A percentile compares a stretch with the other conserved stretches of the same genome.
Evolutionary conservation across 225 moss, liverwort and hornwort species (phyloP).

Genomic region (Pleurozium schreberi): DNA sequence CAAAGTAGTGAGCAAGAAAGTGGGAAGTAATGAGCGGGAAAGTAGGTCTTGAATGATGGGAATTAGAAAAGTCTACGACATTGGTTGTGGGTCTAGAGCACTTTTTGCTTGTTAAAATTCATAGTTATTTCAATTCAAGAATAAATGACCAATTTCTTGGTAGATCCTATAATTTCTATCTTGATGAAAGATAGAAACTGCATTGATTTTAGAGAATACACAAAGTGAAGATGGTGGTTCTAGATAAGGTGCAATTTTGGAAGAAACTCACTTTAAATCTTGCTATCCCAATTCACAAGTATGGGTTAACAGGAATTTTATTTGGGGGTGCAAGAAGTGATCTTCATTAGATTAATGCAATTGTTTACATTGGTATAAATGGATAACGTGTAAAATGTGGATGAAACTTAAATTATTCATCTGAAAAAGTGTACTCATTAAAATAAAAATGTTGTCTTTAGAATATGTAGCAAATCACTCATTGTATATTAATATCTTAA

Average conservation of each 20-base stretch:
- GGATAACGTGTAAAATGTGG: not conserved
- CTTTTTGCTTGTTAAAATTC: no score
- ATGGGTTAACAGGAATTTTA: not conserved
- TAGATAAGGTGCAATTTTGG: not conserved
- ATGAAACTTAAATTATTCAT: not conserved
- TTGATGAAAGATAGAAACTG: no score
- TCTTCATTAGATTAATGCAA: not conserved
- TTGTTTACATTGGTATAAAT: not conserved
- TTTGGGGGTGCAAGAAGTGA: accelerated
- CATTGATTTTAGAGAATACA: not conserved
- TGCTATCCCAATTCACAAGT: accelerated
- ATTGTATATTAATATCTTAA: not conserved
- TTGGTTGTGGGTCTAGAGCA: no score
- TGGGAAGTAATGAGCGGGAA: no score
- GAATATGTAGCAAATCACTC: no score
- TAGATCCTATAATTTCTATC: not conserved
- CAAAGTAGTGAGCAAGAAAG: no score
- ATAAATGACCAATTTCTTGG: not conserved
- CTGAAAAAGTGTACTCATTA: not conserved
- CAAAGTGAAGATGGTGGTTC: accelerated
- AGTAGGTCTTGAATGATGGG: no score
- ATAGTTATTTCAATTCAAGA: no score
- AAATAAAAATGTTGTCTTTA: not conserved
- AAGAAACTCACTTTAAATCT: no score
- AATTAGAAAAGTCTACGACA: no score